Conservation (phyloP, 208 protist genomes). For the Wallacemonas sp. region DNA sequence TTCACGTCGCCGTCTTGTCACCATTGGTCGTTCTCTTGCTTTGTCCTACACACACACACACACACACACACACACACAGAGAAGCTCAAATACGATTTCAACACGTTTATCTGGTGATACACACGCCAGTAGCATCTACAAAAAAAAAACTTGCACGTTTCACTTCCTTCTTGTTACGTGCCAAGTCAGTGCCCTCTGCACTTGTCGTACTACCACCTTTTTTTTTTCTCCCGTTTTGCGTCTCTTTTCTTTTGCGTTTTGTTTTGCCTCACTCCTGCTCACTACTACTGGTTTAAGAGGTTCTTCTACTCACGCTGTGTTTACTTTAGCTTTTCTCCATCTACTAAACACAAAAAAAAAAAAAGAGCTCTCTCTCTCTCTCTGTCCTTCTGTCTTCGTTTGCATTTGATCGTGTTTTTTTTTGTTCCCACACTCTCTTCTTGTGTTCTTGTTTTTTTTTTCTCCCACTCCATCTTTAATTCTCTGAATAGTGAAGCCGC, state of each 20-base stretch:
- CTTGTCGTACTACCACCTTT: background rate
- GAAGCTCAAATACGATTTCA: background rate
- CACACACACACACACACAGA: background rate
- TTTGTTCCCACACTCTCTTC: slow-evolving; percentile 1
- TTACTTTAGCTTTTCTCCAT: too few relatives aligned
- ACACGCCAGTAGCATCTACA: background rate
- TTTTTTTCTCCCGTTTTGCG: background rate
- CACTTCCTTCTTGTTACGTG: too few relatives aligned
- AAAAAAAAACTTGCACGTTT: background rate
- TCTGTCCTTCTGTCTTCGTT: background rate
- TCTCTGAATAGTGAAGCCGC: too few relatives aligned
- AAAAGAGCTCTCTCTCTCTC: too few relatives aligned
- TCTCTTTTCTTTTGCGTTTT: background rate
- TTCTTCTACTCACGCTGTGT: too few relatives aligned
- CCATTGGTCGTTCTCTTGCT: background rate
- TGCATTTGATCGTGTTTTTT: background rate
- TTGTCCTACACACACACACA: background rate
- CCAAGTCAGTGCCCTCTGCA: too few relatives aligned
- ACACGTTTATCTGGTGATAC: background rate
- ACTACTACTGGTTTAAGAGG: too few relatives aligned
- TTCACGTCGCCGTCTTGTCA: too few relatives aligned
- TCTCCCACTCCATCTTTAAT: background rate
- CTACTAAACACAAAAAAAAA: too few relatives aligned
- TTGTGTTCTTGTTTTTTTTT: slow-evolving; percentile 16
- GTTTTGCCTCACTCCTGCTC: background rate